A percentile compares a stretch with the other conserved stretches of the same genome.
These are phyloP conservation scores for Mercurialis annua DNA, from an alignment of 345 rosid genomes.

Conservation along the genomic window DNA sequence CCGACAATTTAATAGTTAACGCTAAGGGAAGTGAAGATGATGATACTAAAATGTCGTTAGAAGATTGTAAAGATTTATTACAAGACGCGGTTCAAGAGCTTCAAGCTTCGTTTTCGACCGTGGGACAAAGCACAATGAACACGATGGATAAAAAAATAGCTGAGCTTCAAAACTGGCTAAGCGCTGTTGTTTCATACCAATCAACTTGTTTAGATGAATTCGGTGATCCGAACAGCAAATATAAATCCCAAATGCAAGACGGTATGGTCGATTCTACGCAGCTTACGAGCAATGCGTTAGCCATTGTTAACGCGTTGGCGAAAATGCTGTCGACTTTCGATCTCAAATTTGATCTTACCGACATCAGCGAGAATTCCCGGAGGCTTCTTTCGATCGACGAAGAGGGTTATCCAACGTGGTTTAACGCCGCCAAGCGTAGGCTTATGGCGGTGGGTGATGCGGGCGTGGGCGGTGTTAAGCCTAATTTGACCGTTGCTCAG, in stretches of 20 bases:
- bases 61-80: conserved; percentile 47
- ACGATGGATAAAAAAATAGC: conserved; percentile 18
- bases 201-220: conserved; percentile 48
- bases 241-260: conserved; percentile 1
- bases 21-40: conserved; percentile 4
- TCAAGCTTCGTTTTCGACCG: conserved; percentile 35
- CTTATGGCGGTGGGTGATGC: not conserved
- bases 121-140: conserved; percentile 32
- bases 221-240: conserved; percentile 16
- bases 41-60: conserved; percentile 37
- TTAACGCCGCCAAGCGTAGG: not conserved
- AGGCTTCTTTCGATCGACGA: not conserved
- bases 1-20: conserved; percentile 13
- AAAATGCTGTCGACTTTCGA: not conserved
- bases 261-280: conserved; percentile 22
- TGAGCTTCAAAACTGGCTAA: conserved; percentile 49
- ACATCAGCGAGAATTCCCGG: not conserved
- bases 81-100: conserved; percentile 40
- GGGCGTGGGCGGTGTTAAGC: not conserved
- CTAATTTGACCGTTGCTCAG: conserved; percentile 3
- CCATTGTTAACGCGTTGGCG: conserved; percentile 26
- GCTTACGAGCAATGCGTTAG: conserved; percentile 52
- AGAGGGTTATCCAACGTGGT: not conserved
- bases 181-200: conserved; percentile 56
- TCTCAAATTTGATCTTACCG: not conserved